These are phyloP conservation scores for Spathaspora arborariae DNA, from an alignment of 805 yeast genomes.

Conservation along the genomic window DNA sequence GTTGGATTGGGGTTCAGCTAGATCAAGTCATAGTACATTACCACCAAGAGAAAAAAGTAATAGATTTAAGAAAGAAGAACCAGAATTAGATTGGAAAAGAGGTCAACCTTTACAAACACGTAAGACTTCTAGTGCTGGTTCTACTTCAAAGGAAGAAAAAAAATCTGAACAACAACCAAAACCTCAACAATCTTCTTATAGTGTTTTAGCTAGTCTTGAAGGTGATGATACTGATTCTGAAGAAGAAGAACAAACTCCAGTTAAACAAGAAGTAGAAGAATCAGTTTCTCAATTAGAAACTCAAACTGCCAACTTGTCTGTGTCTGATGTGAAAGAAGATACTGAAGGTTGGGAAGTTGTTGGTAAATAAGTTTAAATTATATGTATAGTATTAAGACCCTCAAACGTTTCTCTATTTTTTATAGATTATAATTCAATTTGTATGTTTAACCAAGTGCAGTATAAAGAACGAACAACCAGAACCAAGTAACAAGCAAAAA, in stretches of 20 bases:
- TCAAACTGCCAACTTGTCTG: slow-evolving; percentile 23
- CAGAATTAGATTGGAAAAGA: slow-evolving; percentile 35
- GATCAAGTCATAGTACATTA: slow-evolving; percentile 23
- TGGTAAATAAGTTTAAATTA: slow-evolving; percentile 19
- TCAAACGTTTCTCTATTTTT: not conserved
- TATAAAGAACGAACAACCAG: not conserved
- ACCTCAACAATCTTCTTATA: slow-evolving; percentile 33
- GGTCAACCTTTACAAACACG: slow-evolving; percentile 25
- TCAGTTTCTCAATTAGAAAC: slow-evolving; percentile 18
- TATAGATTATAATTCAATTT: not conserved
- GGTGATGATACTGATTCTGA: slow-evolving; percentile 28
- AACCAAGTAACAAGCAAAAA: not conserved
- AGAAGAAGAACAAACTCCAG: slow-evolving; percentile 14
- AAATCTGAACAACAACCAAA: slow-evolving; percentile 19
- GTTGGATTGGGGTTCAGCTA: slow-evolving; percentile 42
- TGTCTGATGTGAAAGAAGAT: slow-evolving; percentile 20
- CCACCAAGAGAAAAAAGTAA: slow-evolving; percentile 32
- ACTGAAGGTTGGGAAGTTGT: slow-evolving; percentile 36
- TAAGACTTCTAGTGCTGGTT: slow-evolving; percentile 2
- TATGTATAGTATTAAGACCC: not conserved
- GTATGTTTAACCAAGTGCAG: slow-evolving; percentile 1
- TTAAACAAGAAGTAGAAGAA: slow-evolving; percentile 10
- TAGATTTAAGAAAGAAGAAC: slow-evolving; percentile 24
- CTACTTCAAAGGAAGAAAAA: slow-evolving; percentile 13
- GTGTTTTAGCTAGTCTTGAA: slow-evolving; percentile 31